Base-by-base conservation (phyloP, 2,329 filamentous ascomycete species). In the Moelleriella libera region DNA sequence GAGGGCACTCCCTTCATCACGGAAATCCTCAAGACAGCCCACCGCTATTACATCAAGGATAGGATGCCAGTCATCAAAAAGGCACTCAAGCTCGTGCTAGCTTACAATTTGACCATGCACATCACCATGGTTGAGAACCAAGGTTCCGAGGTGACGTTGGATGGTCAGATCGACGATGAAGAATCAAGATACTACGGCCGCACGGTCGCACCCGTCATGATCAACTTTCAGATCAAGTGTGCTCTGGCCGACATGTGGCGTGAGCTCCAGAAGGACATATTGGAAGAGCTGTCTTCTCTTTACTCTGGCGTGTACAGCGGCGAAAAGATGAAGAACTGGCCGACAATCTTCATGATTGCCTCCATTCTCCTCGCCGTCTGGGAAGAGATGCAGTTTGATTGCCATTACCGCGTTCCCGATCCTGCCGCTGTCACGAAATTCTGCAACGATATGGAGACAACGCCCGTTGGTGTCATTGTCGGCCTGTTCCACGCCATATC, bases 341-440 rank as follows among this genome's bases (percentile, higher is more conserved):
- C 90, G 2, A 96, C 89, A 45, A 97, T 97, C 63, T 97, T 96
- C 75, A 94, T 97, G 78, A 75, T 96, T 48, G 90, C 89, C 8
- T 89, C 87, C 5, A 92, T 97, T 53, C 78, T 97, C 34, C 75
- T 97, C 44, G 87, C 87, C 9, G 88, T 97, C 21, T 97, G 90
- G 90, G 90, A 97, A 65, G 85, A 95, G 75, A 96, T 97, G 81
- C 89, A 97, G 65, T 97, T 96, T 61, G 90, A 97, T 69, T 94
- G 86, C 74, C 87, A 95, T 69, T 97, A 95, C 75, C 85, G 90
- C 46, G 83, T 94, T 4, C 88, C 86, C 5, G 89, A 96, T 63
- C 76, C 84, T 47, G 74, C 77, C 45, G 84, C 85, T 5, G 89
- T 95, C 52, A 81, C 90, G 60, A 95, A 94, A 70, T 97, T 97